Conservation (phyloP, 1,139 yeast species). For the Hansenula lynferdii region DNA sequence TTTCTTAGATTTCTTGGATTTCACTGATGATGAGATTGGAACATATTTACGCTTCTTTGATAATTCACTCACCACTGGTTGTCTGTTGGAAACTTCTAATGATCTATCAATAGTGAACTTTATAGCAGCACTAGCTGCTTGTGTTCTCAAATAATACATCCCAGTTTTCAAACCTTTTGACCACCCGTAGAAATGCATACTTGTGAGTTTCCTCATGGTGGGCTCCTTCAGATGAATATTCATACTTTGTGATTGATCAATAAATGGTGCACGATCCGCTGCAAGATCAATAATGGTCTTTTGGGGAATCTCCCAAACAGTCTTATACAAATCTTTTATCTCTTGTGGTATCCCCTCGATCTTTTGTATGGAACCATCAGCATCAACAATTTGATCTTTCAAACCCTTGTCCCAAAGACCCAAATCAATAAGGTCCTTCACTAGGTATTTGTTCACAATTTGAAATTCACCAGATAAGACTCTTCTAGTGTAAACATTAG, state of each 20-base stretch:
- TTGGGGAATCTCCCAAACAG: slow-evolving; percentile 97
- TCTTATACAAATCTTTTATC: slow-evolving; percentile 74
- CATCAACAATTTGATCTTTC: slow-evolving; percentile 72
- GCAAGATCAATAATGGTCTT: slow-evolving; percentile 87
- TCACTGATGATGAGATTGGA: background rate
- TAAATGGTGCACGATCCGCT: slow-evolving; percentile 87
- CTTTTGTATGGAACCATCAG: slow-evolving; percentile 82
- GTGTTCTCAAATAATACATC: slow-evolving; percentile 93
- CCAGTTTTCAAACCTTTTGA: slow-evolving; percentile 96
- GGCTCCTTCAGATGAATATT: slow-evolving; percentile 79
- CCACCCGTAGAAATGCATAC: slow-evolving; percentile 99
- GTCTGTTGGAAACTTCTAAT: background rate
- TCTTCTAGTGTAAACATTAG: slow-evolving; percentile 80
- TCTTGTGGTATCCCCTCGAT: slow-evolving; percentile 73
- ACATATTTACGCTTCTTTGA: slow-evolving; percentile 2
- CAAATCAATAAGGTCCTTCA: slow-evolving; percentile 75
- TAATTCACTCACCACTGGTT: background rate
- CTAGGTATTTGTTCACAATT: slow-evolving; percentile 76
- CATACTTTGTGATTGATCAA: slow-evolving; percentile 91
- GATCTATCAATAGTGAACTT: slow-evolving; percentile 72
- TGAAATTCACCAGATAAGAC: slow-evolving; percentile 88
- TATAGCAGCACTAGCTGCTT: slow-evolving; percentile 88
- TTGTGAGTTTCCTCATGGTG: slow-evolving; percentile 85
- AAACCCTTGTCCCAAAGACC: slow-evolving; percentile 77
- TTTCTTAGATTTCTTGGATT: background rate